Evolutionary conservation across 2,329 filamentous ascomycete genomes (phyloP).

Genomic region (Mycocentrospora acerina): DNA sequence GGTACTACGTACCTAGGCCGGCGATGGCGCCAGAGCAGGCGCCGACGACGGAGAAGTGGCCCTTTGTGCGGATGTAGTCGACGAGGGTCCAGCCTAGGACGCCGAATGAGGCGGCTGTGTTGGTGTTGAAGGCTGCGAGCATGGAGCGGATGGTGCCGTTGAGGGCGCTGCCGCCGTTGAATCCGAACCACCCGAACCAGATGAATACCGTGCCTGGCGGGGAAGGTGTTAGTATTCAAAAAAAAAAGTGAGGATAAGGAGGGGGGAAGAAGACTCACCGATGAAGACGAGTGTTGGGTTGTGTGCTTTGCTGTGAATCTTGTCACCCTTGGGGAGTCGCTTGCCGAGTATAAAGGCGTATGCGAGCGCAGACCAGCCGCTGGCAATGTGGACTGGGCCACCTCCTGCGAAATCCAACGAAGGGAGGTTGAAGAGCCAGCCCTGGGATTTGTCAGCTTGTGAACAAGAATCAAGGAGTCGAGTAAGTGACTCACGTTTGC

Average conservation of each 20-base stretch:
- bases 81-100: conserved; percentile 58
- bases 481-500: conserved; percentile 33
- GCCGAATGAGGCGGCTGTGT: conserved; percentile 57
- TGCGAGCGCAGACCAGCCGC: conserved; percentile 63
- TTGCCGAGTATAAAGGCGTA: conserved; percentile 66
- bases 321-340: conserved; percentile 52
- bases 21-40: conserved; percentile 61
- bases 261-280: too few relatives aligned
- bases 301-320: conserved; percentile 58
- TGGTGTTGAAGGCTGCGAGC: conserved; percentile 60
- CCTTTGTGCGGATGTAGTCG: conserved; percentile 54
- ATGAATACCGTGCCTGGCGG: conserved; percentile 65
- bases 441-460: conserved; percentile 32
- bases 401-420: conserved; percentile 63
- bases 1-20: conserved; percentile 47
- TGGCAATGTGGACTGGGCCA: conserved; percentile 65
- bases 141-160: conserved; percentile 57
- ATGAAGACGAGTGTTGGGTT: conserved; percentile 65
- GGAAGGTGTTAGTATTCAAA: too few relatives aligned
- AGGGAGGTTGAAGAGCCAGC: conserved; percentile 64
- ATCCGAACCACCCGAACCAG: conserved; percentile 65
- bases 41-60: conserved; percentile 58
- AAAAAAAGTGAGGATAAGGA: too few relatives aligned
- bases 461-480: neutral
- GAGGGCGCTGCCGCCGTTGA: conserved; percentile 56